Conservation (phyloP, 352 stramenopile species). For the Plasmopara halstedii region DNA sequence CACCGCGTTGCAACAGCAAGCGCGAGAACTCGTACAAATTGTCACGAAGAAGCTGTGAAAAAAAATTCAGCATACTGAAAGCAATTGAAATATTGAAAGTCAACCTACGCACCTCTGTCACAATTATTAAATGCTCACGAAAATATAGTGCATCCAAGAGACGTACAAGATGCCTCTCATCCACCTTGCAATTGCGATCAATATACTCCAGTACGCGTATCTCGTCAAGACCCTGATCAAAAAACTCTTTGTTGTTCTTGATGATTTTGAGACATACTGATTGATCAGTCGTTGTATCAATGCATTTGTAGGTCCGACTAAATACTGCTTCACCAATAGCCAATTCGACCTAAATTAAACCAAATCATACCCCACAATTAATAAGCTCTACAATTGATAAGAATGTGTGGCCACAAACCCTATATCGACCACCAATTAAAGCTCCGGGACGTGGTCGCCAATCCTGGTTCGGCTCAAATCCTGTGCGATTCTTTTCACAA, state of each 20-base stretch:
- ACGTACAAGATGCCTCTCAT: conserved; percentile 91
- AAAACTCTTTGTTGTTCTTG: conserved; percentile 99
- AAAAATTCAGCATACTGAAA: background rate
- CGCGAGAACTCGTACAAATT: conserved; percentile 98
- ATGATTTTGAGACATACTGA: conserved; percentile 97
- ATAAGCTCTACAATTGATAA: too few relatives aligned
- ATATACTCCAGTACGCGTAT: conserved; percentile 75
- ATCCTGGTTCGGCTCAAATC: conserved; percentile 74
- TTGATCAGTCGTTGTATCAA: conserved; percentile 51
- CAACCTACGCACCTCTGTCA: conserved; percentile 93
- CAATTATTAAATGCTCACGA: conserved; percentile 93
- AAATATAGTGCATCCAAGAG: conserved; percentile 95
- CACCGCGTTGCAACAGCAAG: conserved; percentile 54
- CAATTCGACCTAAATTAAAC: conserved; percentile 45
- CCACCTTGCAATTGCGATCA: conserved; percentile 67
- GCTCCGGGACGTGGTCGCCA: conserved; percentile 52
- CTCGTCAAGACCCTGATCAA: conserved; percentile 92
- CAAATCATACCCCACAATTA: background rate
- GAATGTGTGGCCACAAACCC: conserved; percentile 18
- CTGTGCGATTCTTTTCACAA: conserved; percentile 70
- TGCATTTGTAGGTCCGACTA: conserved; percentile 75
- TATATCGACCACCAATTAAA: conserved; percentile 57
- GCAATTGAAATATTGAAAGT: background rate
- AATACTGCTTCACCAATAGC: conserved; percentile 79
- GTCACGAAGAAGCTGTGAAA: conserved; percentile 83